Base-by-base conservation (phyloP, 2,329 filamentous ascomycete species). In the Paecilomyces niveus region DNA sequence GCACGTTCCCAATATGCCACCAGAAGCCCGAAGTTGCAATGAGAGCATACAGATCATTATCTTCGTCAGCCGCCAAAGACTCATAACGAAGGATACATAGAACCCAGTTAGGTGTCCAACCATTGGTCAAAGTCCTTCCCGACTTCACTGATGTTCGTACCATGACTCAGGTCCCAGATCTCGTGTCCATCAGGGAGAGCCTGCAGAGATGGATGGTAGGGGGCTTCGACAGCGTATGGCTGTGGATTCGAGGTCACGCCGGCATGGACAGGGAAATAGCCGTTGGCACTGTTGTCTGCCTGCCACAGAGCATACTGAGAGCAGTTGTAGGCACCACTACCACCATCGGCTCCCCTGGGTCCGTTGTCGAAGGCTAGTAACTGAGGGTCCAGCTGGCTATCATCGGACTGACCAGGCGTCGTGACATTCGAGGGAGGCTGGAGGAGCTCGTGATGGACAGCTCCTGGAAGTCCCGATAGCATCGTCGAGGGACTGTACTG, bases 71-170 rank as follows among this genome's bases (percentile, higher is more conserved):
- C 56, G 49, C 26, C 50, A 54, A 35, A 26, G 45, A 53, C 26
- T 35, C 21, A 15, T 54, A n/a, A 54, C 49, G 13, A 26, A 31
- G 49, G 11, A 56, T 32, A 9, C 15, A 59, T 58, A 63, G 53
- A 62, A 67, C 53, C 58, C 58, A 2, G 53, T 55, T 18, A 45
- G 53, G 35, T 75, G 55, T 45, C 65, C 62, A 81, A 70, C 77
- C 77, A 80, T 54, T 76, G 74, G 53, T 80, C 77, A 60, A 80
- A 78, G 53, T 80, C 76, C 18, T 75, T 73, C 49, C 71, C 72
- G 54, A 72, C 68, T 53, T 78, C 73, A 57, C 74, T 65, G n/a
- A 73, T 66, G 39, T 58, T 64, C 57, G 74, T 67, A 32, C 63
- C 71, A 24, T 72, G 66, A 54, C 71, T 70, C 4, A 76, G 68